These are phyloP conservation scores for Rhizophora apiculata DNA, from an alignment of 345 rosid species.

Conservation along the genomic window DNA sequence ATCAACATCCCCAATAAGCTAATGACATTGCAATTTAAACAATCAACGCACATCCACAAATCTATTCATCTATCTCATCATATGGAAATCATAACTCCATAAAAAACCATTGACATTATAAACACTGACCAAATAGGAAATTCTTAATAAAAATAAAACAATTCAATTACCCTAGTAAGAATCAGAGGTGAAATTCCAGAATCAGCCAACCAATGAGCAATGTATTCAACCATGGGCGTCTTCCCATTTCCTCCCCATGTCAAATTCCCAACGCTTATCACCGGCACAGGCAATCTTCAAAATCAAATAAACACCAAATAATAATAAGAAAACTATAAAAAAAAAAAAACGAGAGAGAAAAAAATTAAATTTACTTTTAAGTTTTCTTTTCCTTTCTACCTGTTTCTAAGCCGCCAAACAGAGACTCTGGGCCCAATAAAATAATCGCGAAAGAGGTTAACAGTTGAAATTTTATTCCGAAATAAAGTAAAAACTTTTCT, in stretches of 20 bases:
- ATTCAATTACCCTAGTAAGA: slow-evolving; percentile 58
- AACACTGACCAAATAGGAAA: not conserved
- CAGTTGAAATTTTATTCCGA: no score
- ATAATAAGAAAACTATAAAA: not conserved
- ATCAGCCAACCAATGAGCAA: slow-evolving; percentile 45
- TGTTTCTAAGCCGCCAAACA: slow-evolving; percentile 2
- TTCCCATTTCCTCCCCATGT: slow-evolving; percentile 96
- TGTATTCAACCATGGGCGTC: slow-evolving; percentile 89
- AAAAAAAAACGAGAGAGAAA: not conserved
- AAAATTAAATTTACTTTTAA: not conserved
- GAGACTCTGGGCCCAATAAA: no score
- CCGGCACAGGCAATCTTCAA: slow-evolving; percentile 73
- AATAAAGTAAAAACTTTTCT: no score
- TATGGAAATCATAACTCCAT: no score
- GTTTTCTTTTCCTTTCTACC: not conserved
- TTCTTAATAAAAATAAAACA: not conserved
- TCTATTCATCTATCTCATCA: no score
- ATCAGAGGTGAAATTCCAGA: slow-evolving; percentile 66
- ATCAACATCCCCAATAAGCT: not conserved
- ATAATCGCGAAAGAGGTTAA: no score
- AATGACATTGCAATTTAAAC: not conserved
- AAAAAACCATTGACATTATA: not conserved
- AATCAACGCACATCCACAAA: not conserved
- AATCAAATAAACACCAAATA: not conserved
- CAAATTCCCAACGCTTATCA: slow-evolving; percentile 84